Conservation (phyloP, 2,329 filamentous ascomycete species). For the Penicillium sp. region DNA sequence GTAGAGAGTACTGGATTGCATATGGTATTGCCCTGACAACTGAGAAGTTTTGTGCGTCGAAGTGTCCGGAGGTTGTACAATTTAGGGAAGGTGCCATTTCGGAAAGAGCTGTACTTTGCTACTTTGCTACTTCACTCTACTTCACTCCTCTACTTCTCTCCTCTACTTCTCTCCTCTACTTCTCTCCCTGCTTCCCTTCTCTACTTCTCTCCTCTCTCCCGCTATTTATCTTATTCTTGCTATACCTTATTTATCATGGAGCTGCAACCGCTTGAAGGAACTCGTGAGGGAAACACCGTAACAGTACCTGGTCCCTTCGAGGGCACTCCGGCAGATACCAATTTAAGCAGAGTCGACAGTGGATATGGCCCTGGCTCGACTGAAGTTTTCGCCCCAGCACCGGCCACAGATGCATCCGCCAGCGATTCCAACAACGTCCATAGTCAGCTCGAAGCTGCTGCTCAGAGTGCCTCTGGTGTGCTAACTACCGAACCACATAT, state of each 20-base stretch:
- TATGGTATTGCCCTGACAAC: background rate
- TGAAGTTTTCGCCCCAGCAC: background rate
- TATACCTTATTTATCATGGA: background rate
- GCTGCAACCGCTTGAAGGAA: background rate
- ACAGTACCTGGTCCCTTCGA: background rate
- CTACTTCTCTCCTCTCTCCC: background rate
- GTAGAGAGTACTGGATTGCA: no score
- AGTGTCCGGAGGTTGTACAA: background rate
- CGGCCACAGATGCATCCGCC: background rate
- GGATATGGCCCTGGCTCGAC: background rate
- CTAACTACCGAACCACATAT: constrained; percentile 1
- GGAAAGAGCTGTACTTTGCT: background rate
- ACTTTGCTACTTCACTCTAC: background rate
- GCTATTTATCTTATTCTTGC: background rate
- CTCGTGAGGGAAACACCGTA: background rate
- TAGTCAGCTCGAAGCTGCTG: background rate
- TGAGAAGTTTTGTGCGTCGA: background rate
- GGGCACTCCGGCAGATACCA: background rate
- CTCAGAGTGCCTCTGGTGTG: background rate
- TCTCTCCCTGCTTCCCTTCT: no score
- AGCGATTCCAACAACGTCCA: background rate
- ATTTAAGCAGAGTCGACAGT: background rate
- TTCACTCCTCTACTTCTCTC: no score
- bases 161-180: no score
- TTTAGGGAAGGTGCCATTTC: background rate